A percentile compares a stretch with the other conserved stretches of the same genome.
Conservation (phyloP, 441 rosid genomes). For the Populus hybrid region DNA sequence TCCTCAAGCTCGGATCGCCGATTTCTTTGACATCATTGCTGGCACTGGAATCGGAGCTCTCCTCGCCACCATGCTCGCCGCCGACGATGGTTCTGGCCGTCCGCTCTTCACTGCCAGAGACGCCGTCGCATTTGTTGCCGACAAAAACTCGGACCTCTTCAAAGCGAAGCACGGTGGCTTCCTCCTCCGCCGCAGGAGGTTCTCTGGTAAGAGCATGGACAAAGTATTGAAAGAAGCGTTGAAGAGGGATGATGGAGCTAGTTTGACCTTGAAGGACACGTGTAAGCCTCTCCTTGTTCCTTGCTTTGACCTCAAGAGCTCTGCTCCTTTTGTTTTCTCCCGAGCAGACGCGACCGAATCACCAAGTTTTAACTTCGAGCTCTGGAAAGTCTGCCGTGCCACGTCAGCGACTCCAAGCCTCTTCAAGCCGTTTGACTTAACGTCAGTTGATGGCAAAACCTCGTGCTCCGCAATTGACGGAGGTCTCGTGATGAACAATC, state of each 20-base stretch:
- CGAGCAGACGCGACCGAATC: constrained; percentile 92
- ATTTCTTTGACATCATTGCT: constrained; percentile 82
- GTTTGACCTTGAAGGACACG: constrained; percentile 74
- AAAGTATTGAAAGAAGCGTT: constrained; percentile 56
- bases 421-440: constrained; percentile 62
- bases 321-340: constrained; percentile 95
- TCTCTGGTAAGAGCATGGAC: constrained; percentile 73
- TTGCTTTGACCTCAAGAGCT: constrained; percentile 83
- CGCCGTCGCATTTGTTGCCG: constrained; percentile 42
- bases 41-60: constrained; percentile 84
- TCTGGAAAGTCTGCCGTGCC: constrained; percentile 89
- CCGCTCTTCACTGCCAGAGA: constrained; percentile 71
- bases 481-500: constrained; percentile 93
- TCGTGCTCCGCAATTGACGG: constrained; percentile 80
- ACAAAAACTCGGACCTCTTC: constrained; percentile 58
- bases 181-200: constrained; percentile 42
- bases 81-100: constrained; percentile 70
- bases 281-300: constrained; percentile 94
- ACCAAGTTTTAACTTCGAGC: constrained; percentile 81
- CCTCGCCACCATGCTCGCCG: constrained; percentile 63
- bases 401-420: constrained; percentile 79
- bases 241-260: constrained; percentile 57
- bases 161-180: constrained; percentile 31
- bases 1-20: constrained; percentile 63
- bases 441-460: constrained; percentile 80